A percentile compares a stretch with the other conserved stretches of the same genome.
phyloP scores from a whole-genome alignment of 2,329 filamentous ascomycete genomes.

The Colletotrichum lindemuthianum region DNA sequence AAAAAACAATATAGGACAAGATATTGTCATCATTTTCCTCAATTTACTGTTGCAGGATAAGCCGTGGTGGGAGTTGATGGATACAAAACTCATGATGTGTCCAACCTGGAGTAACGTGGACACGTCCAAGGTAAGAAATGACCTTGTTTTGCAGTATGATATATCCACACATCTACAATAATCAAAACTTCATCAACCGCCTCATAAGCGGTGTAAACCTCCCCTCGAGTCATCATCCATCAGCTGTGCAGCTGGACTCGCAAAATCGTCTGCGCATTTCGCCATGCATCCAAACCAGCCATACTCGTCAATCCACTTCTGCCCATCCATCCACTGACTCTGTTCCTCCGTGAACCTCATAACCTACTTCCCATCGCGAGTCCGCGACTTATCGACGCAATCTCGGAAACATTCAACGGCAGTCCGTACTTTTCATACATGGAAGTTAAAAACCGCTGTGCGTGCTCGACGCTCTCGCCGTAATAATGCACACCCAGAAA shows the following conservation, averaged over 20 bases:
- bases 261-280: constrained; percentile 53
- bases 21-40: no score
- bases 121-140: no score
- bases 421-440: constrained; percentile 48
- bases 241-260: constrained; percentile 56
- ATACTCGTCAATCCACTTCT: constrained; percentile 54
- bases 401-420: constrained; percentile 53
- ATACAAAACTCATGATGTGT: no score
- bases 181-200: constrained; percentile 22
- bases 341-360: constrained; percentile 50
- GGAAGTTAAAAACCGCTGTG: constrained; percentile 48
- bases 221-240: constrained; percentile 54
- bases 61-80: no score
- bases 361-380: constrained; percentile 48
- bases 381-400: constrained; percentile 52
- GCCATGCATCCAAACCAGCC: constrained; percentile 56
- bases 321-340: constrained; percentile 54
- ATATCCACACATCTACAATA: neutral
- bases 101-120: no score
- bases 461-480: constrained; percentile 44
- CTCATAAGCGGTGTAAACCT: constrained; percentile 47
- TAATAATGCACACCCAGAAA: constrained; percentile 57
- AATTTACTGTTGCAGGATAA: no score
- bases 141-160: neutral
- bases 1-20: no score